phyloP scores from a whole-genome alignment of 2,329 filamentous ascomycete species.

The Calycina herbarum region DNA sequence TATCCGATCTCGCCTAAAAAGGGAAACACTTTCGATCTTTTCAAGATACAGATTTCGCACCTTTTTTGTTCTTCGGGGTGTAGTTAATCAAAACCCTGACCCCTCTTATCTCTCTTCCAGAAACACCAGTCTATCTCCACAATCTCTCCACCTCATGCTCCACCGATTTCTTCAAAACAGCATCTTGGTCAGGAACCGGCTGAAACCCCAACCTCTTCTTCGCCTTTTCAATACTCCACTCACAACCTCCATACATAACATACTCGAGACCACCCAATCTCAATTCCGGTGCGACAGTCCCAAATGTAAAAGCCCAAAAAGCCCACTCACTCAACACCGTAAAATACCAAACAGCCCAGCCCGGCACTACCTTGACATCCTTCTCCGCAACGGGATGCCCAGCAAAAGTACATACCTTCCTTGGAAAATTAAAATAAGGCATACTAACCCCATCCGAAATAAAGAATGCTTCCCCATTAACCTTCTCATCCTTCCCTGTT shows the following conservation, averaged over 20 bases:
- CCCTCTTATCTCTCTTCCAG: neutral
- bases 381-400: conserved; percentile 15
- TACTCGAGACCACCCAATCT: conserved; percentile 9
- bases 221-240: conserved; percentile 18
- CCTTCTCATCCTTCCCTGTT: neutral
- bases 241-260: conserved; percentile 5
- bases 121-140: neutral
- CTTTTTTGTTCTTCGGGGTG: too few species aligned
- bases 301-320: conserved; percentile 16
- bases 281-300: conserved; percentile 8
- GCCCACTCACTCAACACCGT: conserved; percentile 13
- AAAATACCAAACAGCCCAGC: conserved; percentile 5
- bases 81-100: neutral
- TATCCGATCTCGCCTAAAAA: too few species aligned
- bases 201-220: conserved; percentile 17
- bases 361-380: conserved; percentile 13
- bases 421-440: conserved; percentile 36
- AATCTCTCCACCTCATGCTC: conserved; percentile 8
- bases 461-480: conserved; percentile 40
- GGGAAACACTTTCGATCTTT: too few species aligned
- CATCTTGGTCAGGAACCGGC: conserved; percentile 14
- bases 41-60: too few species aligned
- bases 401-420: conserved; percentile 19
- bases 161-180: conserved; percentile 9
- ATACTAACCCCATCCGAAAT: conserved; percentile 38